A percentile compares a stretch with the other conserved stretches of the same genome.
Conservation (phyloP, 257 asterid species). For the Jaltomata sinuosa region DNA sequence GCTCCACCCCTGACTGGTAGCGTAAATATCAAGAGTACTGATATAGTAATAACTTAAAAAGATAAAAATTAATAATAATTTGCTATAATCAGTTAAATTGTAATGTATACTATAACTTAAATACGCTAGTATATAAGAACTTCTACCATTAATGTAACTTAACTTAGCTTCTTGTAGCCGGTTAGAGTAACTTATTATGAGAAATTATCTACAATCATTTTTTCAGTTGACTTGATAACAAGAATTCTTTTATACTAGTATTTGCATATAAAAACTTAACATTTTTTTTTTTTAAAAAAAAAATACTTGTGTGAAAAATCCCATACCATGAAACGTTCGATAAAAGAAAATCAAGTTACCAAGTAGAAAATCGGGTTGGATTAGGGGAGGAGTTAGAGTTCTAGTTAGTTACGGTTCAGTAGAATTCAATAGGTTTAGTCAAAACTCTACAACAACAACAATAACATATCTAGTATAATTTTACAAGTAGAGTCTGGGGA, state of each 20-base stretch:
- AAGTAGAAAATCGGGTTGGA: neutral
- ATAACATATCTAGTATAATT: too few relatives aligned
- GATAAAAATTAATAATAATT: too few relatives aligned
- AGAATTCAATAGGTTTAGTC: neutral
- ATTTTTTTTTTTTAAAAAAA: too few relatives aligned
- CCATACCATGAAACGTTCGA: neutral
- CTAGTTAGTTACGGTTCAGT: rapidly evolving
- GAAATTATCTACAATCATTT: neutral
- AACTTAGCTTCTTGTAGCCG: neutral
- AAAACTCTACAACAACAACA: too few relatives aligned
- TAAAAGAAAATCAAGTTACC: neutral
- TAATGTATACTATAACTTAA: too few relatives aligned
- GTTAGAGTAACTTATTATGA: neutral
- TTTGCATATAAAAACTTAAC: too few relatives aligned
- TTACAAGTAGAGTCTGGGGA: too few relatives aligned
- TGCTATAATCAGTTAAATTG: neutral
- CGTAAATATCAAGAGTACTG: too few relatives aligned
- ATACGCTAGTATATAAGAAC: too few relatives aligned
- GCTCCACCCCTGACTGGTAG: too few relatives aligned
- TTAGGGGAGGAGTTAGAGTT: neutral
- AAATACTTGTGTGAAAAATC: neutral
- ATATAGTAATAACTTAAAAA: too few relatives aligned
- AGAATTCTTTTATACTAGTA: neutral
- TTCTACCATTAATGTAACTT: neutral
- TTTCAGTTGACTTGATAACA: neutral